Evolutionary conservation across 805 yeast species (phyloP).

Genomic region (Debaryomyces hansenii): DNA sequence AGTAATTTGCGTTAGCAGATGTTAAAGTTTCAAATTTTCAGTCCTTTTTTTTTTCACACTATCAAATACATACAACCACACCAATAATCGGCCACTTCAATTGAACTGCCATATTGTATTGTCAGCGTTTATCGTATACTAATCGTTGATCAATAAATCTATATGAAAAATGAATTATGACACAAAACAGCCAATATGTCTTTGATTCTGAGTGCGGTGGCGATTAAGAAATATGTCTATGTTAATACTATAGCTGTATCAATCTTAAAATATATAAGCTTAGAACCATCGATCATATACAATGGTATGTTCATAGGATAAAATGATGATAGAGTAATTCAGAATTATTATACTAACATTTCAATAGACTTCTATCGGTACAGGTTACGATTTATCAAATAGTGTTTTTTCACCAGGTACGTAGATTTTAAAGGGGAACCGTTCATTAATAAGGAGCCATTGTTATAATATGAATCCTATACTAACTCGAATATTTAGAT

Average conservation of each 20-base stretch:
- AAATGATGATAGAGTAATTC: background rate
- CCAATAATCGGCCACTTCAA: conserved; percentile 53
- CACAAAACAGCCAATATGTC: conserved; percentile 7
- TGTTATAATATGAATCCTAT: conserved; percentile 9
- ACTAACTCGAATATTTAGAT: conserved; percentile 57
- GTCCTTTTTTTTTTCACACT: background rate
- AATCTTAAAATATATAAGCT: background rate
- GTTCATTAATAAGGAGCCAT: background rate
- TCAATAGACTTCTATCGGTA: conserved; percentile 85
- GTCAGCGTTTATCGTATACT: background rate
- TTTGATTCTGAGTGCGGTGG: conserved; percentile 9
- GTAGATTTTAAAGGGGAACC: conserved; percentile 15
- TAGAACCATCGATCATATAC: conserved; percentile 1
- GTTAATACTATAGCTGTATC: background rate
- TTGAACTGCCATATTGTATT: conserved; percentile 28
- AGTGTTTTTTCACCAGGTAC: conserved; percentile 84
- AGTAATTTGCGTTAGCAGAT: conserved; percentile 2
- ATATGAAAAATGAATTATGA: background rate
- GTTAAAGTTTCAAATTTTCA: background rate
- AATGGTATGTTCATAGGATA: conserved; percentile 6
- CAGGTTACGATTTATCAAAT: conserved; percentile 98
- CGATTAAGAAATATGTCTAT: conserved; percentile 3
- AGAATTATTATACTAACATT: conserved; percentile 4
- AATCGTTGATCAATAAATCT: background rate
- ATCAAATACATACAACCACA: conserved; percentile 28